These are phyloP conservation scores for Penstemon newberryi DNA, from an alignment of 257 asterid genomes.

Conservation along the genomic window DNA sequence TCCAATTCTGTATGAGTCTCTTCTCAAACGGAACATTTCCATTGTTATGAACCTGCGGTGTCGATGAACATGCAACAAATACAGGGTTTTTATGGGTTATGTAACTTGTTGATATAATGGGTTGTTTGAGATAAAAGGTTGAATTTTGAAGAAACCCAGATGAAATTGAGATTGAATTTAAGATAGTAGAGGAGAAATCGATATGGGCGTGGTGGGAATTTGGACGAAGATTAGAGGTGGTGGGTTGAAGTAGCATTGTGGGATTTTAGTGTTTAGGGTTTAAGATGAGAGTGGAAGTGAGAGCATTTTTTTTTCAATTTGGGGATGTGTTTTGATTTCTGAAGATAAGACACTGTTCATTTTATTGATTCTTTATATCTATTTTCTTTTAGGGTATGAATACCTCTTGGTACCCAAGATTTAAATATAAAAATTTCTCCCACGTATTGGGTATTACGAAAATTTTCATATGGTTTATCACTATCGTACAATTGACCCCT, in stretches of 20 bases:
- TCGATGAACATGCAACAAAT: constrained; percentile 50
- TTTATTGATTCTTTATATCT: too few relatives aligned
- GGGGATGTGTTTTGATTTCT: too few relatives aligned
- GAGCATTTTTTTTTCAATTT: too few relatives aligned
- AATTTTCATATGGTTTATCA: too few relatives aligned
- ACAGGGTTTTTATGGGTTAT: constrained; percentile 36
- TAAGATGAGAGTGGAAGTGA: too few relatives aligned
- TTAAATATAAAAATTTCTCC: too few relatives aligned
- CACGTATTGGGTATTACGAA: too few relatives aligned
- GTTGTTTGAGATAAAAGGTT: constrained; percentile 32
- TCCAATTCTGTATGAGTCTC: constrained; percentile 63
- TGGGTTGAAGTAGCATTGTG: constrained; percentile 48
- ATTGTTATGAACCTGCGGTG: constrained; percentile 52
- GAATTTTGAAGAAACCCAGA: constrained; percentile 48
- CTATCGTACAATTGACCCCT: too few relatives aligned
- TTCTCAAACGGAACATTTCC: constrained; percentile 68
- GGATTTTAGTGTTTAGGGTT: too few relatives aligned
- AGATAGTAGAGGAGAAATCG: constrained; percentile 28
- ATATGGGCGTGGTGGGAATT: constrained; percentile 30
- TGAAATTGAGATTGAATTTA: constrained; percentile 50
- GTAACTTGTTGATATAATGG: constrained; percentile 29
- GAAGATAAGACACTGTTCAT: too few relatives aligned
- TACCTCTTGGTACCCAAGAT: too few relatives aligned
- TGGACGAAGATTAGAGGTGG: constrained; percentile 39
- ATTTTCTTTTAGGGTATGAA: too few relatives aligned